phyloP scores from a whole-genome alignment of 768 basidiomycete genomes.

The Auricularia sp. region DNA sequence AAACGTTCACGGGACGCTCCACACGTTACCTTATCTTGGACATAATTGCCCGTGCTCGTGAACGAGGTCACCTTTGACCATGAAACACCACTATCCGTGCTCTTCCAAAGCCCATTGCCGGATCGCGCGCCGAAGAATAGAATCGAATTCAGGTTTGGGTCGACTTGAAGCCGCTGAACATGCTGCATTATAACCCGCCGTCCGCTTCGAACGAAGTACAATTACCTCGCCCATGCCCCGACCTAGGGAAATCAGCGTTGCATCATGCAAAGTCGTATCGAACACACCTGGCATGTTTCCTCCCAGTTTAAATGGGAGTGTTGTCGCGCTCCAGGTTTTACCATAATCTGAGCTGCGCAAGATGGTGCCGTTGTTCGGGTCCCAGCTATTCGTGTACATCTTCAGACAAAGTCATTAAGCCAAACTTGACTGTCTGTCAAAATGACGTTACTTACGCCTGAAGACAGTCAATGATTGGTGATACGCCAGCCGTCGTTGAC shows the following conservation, averaged over 20 bases:
- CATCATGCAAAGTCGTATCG: no score
- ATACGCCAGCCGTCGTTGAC: no score
- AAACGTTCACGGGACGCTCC: no score
- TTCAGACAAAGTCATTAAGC: slow-evolving; percentile 5
- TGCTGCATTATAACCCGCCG: slow-evolving; percentile 13
- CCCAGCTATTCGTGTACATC: slow-evolving; percentile 37
- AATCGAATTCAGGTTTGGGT: slow-evolving; percentile 52
- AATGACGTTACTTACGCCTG: no score
- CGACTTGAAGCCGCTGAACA: slow-evolving; percentile 46
- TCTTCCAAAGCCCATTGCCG: slow-evolving; percentile 59
- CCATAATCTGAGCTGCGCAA: slow-evolving; percentile 50
- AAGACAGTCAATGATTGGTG: no score
- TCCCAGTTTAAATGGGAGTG: slow-evolving; percentile 50
- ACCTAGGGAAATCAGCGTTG: neutral
- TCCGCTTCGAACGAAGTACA: neutral
- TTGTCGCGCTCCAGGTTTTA: slow-evolving; percentile 39
- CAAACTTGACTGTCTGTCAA: no score
- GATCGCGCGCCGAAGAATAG: slow-evolving; percentile 55
- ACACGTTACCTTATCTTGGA: slow-evolving; percentile 24
- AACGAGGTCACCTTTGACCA: slow-evolving; percentile 54
- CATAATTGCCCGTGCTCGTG: slow-evolving; percentile 40
- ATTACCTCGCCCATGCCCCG: slow-evolving; percentile 37
- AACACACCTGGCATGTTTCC: slow-evolving; percentile 51
- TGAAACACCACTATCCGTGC: slow-evolving; percentile 44
- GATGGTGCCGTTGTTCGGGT: slow-evolving; percentile 54